These are phyloP conservation scores for Leishmania amazonensis DNA, from an alignment of 208 protist species.

Conservation along the genomic window DNA sequence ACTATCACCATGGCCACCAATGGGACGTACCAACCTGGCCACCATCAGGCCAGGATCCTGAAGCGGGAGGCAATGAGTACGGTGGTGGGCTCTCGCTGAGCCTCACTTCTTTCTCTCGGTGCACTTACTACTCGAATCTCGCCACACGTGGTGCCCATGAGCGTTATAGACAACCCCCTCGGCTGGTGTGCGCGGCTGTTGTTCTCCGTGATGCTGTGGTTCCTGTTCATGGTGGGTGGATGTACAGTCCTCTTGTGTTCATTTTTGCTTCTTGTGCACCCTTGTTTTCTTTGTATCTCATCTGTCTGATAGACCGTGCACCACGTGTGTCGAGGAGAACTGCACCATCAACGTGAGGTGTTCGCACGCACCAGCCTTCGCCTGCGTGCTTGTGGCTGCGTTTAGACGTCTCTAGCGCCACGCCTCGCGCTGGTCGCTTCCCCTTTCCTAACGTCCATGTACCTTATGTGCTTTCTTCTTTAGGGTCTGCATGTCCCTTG, in stretches of 20 bases:
- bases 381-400: neutral
- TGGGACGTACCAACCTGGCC: slow-evolving; percentile 65
- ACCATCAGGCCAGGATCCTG: slow-evolving; percentile 47
- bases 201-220: neutral
- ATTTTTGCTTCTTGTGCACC: neutral
- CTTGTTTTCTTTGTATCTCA: neutral
- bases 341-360: neutral
- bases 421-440: neutral
- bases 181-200: neutral
- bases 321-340: neutral
- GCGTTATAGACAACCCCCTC: neutral
- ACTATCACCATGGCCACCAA: slow-evolving; percentile 55
- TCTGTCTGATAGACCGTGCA: neutral
- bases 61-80: slow-evolving; percentile 31
- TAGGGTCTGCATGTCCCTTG: neutral
- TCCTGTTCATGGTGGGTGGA: neutral
- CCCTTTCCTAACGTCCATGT: neutral
- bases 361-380: neutral
- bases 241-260: neutral
- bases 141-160: too few relatives aligned
- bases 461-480: neutral
- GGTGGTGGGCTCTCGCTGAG: slow-evolving; percentile 38
- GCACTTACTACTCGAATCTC: neutral
- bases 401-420: neutral
- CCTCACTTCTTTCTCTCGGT: neutral